Evolutionary conservation across 495 filamentous ascomycete species (phyloP), one percentile per base, ranked within the genome.

Genomic region (Parachaetomium inaequale): DNA sequence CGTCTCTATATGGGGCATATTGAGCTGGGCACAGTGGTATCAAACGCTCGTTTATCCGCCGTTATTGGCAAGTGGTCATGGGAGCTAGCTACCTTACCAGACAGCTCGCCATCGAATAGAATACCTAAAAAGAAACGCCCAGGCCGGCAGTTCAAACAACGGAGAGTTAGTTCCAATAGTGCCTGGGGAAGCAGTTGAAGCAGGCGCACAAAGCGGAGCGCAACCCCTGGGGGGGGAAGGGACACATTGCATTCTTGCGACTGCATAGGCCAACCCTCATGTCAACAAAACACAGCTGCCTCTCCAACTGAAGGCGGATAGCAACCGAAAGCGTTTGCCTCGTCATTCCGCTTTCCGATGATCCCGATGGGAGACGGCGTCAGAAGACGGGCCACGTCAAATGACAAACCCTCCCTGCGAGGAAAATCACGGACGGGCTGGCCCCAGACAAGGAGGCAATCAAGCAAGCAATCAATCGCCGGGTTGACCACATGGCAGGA

Each of bases 401-500:
- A 68, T 70, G 68, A 70, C 65, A 58, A 53, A 57, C 25, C 34
- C 28, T 19, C 38, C 58, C 62, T 70, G 68, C 67, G 67, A 46
- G 10, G 47, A 46, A 40, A 52, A 63, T 32, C 42, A 54, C 28
- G 10, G 17, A 12, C 36, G 36, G 17, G 17, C 12, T 15, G 12
- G 36, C 14, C 17, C 36, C 36, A 17, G 36, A 15, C 36, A 40
- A 40, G 36, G 12, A 40, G 17, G 17, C 3, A 61, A 51, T n/a
- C 36, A 40, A 40, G 14, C 12, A 40, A 51, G 28, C 49, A 51
- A n/a, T 51, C 49, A 29, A 51, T 51, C 28, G 49, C 49, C 49
- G 25, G 28, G 49, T n/a, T 19, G 10, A 29, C 31, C 38, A 46
- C 17, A 36, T 42, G 36, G 38, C 29, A 46, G 1, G 19, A 52